Evolutionary conservation across 176 grass and related monocot species (phyloP), one percentile per base, ranked within the genome.

Genomic region (Triticum urartu): DNA sequence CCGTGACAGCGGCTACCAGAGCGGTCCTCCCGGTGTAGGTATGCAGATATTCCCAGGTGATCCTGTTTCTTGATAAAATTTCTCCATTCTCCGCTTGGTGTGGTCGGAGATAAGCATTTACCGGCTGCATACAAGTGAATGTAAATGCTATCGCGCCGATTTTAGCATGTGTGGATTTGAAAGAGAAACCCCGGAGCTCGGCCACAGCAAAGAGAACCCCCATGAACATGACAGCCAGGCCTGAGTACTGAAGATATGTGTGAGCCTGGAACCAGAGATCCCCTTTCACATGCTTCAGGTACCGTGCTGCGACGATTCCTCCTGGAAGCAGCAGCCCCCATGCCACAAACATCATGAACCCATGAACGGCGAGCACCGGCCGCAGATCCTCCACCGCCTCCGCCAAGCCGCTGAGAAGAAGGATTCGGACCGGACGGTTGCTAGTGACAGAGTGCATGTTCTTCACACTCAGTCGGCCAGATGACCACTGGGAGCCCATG

Each of bases 261-360:
- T 98, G 97, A 77, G 90, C 80, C 80, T 89, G 90, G 33, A 91
- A 95, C 93, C 94, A 98, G 10, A 88, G 35, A 63, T 91, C 72
- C 12, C 93, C 94, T 72, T 95, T 91, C 38, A 94, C 24, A 81
- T 95, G 94, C 82, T 91, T 98, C 85, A 98, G 88, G 64, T 95
- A 98, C 36, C 97, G 83, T 1, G 85, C 94, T 2, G 90, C 78
- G 61, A 98, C 89, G 59, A 95, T 85, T 18, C 93, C 94, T 65
- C 92, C 87, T 6, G 92, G 92, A 59, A 95, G 72, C 35, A 95
- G 39, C 47, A 95, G 47, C 20, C 92, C 94, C 96, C 92, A 98
- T 13, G 97, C 86, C 35, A 98, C 90, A 84, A 98, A 98, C 97
- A 98, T 98, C 94, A 98, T 95, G 32, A 98, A 94, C 0, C 94